Base-by-base conservation (phyloP, 306 rosid genomes). In the Rosa multiflora region DNA sequence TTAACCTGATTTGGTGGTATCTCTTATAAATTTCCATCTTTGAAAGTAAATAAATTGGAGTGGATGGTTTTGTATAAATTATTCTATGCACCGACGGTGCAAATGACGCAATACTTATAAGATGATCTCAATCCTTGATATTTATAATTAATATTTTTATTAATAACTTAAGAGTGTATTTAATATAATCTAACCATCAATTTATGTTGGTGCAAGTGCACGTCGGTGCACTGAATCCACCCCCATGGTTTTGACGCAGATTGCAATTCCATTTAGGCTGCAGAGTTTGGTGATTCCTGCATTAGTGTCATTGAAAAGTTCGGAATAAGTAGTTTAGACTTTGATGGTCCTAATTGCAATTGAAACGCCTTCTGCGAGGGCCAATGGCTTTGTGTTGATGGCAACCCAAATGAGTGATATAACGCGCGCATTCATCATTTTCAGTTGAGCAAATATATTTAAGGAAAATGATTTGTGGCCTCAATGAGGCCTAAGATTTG, bases 381-480 rank as follows among this genome's bases (percentile, higher is more conserved):
- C 8, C 74, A 80, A 12, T 80, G 83, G 83, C 78, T 80, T 42
- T 80, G 83, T 39, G 43, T 44, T 40, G 26, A 63, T 32, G 83
- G 74, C 39, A 52, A 11, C 9, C 29, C 29, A 29, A 29, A 73
- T 12, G 68, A 62, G 13, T 73, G 49, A 73, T 44, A 4, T 10
- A 2, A 21, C n/a, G 13, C 13, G 17, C 2, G 5, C 14, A 35
- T 1, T 32, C 29, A 72, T 56, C 61, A 7, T 39, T 63, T 4
- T 63, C 43, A 18, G 49, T 72, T n/a, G 8, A 46, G 13, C 10
- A 40, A 43, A 70, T 7, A 10, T n/a, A n/a, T n/a, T n/a, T n/a
- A n/a, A n/a, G n/a, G n/a, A n/a, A n/a, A n/a, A n/a, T n/a, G n/a
- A n/a, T n/a, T n/a, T n/a, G n/a, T n/a, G n/a, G n/a, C n/a, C n/a